Evolutionary conservation across 2,329 filamentous ascomycete species (phyloP).

Genomic region (Penicillium digitatum): DNA sequence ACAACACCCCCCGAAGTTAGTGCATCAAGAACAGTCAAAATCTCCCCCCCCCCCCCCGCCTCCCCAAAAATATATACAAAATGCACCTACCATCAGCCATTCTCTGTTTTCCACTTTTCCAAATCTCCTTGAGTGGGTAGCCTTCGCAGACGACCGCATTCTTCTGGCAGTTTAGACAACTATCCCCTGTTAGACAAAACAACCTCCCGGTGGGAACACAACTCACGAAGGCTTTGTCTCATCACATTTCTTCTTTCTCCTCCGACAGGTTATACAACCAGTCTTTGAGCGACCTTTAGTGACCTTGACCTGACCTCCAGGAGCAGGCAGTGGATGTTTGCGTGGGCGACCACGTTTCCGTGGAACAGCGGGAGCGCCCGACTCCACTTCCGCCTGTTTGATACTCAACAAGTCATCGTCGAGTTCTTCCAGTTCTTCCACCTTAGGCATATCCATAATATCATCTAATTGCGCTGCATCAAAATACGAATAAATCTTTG

Average conservation of each 20-base stretch:
- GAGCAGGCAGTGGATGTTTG: conserved; percentile 67
- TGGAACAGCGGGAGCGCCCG: conserved; percentile 38
- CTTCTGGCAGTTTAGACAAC: conserved; percentile 76
- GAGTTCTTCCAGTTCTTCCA: conserved; percentile 55
- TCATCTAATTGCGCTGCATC: conserved; percentile 30
- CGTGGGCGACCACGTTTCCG: conserved; percentile 74
- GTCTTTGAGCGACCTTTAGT: conserved; percentile 66
- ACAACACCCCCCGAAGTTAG: conserved; percentile 11
- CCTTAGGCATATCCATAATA: conserved; percentile 45
- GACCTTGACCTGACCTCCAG: conserved; percentile 61
- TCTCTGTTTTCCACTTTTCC: conserved; percentile 79
- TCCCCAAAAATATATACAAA: not conserved
- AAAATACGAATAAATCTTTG: conserved; percentile 25
- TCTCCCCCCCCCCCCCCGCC: too few species aligned
- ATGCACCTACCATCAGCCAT: conserved; percentile 57
- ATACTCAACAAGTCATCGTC: conserved; percentile 38
- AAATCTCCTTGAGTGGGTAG: conserved; percentile 79
- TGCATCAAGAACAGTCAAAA: conserved; percentile 2
- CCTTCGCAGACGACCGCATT: conserved; percentile 89
- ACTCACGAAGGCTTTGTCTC: conserved; percentile 43
- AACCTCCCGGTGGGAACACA: not conserved
- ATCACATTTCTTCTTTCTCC: conserved; percentile 59
- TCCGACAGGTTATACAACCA: conserved; percentile 57
- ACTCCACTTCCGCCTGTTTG: conserved; percentile 30
- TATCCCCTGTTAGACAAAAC: conserved; percentile 13